Evolutionary conservation across 1,139 yeast genomes (phyloP).

Genomic region (Hyphopichia fennica): DNA sequence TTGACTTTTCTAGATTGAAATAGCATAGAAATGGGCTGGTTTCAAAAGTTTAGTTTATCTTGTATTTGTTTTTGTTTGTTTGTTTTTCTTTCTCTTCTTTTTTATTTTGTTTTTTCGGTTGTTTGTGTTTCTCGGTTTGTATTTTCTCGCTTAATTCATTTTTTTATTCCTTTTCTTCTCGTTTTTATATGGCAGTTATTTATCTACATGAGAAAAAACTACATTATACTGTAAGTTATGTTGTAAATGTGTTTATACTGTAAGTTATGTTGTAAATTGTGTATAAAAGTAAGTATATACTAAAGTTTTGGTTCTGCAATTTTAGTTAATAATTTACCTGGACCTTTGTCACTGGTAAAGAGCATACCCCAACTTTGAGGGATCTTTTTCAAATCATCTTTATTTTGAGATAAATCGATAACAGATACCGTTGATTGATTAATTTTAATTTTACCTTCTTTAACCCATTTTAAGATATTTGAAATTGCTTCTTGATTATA

Average conservation of each 20-base stretch:
- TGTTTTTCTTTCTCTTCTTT: not conserved
- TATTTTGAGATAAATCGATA: conserved; percentile 32
- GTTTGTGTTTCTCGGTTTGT: not conserved
- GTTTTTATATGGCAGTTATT: no score
- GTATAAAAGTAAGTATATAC: no score
- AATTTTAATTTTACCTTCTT: conserved; percentile 18
- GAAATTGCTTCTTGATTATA: conserved; percentile 11
- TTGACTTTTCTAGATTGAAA: no score
- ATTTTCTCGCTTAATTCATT: not conserved
- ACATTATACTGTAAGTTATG: no score
- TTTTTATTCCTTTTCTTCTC: not conserved
- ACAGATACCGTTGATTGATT: conserved; percentile 26
- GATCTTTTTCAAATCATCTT: conserved; percentile 29
- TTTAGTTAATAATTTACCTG: conserved; percentile 31
- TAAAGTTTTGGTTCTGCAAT: conserved; percentile 11
- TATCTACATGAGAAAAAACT: no score
- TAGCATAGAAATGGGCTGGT: not conserved
- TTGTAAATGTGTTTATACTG: no score
- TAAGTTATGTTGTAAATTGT: no score
- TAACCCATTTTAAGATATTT: conserved; percentile 18
- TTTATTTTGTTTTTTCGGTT: not conserved
- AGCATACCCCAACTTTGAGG: conserved; percentile 48
- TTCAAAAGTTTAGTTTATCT: not conserved
- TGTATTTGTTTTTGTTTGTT: not conserved
- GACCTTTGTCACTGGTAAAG: conserved; percentile 29